These are phyloP conservation scores for Raphanus hybrid DNA, from an alignment of 441 rosid genomes.

Conservation along the genomic window DNA sequence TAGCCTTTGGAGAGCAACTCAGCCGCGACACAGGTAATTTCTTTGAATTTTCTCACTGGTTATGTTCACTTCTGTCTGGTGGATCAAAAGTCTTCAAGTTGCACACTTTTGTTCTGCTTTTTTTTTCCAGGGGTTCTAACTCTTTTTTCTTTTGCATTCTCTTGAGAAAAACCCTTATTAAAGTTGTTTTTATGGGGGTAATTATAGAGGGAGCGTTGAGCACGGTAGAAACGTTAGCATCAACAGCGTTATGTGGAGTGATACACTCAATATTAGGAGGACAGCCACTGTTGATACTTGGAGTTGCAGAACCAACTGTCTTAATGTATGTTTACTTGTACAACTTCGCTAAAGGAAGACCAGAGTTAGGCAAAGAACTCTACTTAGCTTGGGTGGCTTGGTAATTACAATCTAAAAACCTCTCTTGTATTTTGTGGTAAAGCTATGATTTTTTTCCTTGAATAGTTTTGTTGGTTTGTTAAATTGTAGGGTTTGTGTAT, in stretches of 20 bases:
- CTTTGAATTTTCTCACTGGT: neutral
- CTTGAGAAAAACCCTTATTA: neutral
- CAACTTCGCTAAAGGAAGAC: slow-evolving; percentile 64
- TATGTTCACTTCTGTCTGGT: slow-evolving; percentile 25
- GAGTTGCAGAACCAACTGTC: slow-evolving; percentile 94
- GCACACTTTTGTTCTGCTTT: slow-evolving; percentile 21
- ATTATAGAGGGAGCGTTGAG: slow-evolving; percentile 73
- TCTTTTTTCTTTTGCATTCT: neutral
- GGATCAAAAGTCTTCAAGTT: slow-evolving; percentile 15
- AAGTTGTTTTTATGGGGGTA: slow-evolving; percentile 1
- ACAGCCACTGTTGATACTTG: slow-evolving; percentile 81
- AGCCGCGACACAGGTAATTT: slow-evolving; percentile 74
- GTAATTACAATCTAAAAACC: slow-evolving; percentile 42
- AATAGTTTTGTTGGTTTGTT: neutral
- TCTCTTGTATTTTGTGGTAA: neutral
- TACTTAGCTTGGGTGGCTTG: slow-evolving; percentile 88
- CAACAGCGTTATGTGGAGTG: slow-evolving; percentile 87
- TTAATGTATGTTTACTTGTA: slow-evolving; percentile 88
- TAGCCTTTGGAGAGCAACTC: slow-evolving; percentile 90
- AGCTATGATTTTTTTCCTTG: neutral
- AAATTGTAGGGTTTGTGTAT: slow-evolving; percentile 76
- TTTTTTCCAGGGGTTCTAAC: neutral
- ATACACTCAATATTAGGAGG: slow-evolving; percentile 91
- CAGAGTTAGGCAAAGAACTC: slow-evolving; percentile 61
- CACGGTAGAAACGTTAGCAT: slow-evolving; percentile 77